phyloP scores from a whole-genome alignment of 1,139 yeast genomes.

The Nakaseomyces bracarensis region DNA sequence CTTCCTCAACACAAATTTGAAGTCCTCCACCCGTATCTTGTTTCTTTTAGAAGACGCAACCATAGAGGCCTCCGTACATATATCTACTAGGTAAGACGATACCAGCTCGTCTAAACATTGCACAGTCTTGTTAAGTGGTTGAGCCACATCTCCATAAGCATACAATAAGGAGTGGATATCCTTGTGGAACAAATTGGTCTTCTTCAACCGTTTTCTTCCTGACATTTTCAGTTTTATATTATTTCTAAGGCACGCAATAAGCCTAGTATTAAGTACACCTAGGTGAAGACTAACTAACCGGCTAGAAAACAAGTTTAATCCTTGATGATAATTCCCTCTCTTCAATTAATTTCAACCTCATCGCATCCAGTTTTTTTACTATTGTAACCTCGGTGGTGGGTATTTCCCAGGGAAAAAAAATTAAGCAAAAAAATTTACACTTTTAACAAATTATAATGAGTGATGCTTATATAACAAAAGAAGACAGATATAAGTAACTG shows the following conservation, averaged over 20 bases:
- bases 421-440: too few relatives aligned
- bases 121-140: constrained; percentile 69
- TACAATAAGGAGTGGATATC: constrained; percentile 69
- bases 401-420: too few relatives aligned
- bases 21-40: constrained; percentile 78
- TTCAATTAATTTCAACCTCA: too few relatives aligned
- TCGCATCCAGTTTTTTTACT: too few relatives aligned
- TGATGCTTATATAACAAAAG: too few relatives aligned
- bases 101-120: constrained; percentile 78
- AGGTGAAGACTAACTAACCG: too few relatives aligned
- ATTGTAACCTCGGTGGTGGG: too few relatives aligned
- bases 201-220: constrained; percentile 27
- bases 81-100: constrained; percentile 63
- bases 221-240: constrained; percentile 26
- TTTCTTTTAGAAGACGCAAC: constrained; percentile 54
- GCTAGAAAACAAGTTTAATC: too few relatives aligned
- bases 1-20: constrained; percentile 73
- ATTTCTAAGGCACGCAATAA: neutral
- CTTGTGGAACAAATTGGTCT: constrained; percentile 45
- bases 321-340: too few relatives aligned
- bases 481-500: too few relatives aligned
- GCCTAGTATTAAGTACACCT: neutral
- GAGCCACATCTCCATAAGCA: constrained; percentile 80
- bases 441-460: too few relatives aligned
- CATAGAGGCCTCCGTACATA: constrained; percentile 43